Evolutionary conservation across 2,329 filamentous ascomycete species (phyloP), one percentile per base, ranked within the genome.

Genomic region (Curvularia hawaiiensis): DNA sequence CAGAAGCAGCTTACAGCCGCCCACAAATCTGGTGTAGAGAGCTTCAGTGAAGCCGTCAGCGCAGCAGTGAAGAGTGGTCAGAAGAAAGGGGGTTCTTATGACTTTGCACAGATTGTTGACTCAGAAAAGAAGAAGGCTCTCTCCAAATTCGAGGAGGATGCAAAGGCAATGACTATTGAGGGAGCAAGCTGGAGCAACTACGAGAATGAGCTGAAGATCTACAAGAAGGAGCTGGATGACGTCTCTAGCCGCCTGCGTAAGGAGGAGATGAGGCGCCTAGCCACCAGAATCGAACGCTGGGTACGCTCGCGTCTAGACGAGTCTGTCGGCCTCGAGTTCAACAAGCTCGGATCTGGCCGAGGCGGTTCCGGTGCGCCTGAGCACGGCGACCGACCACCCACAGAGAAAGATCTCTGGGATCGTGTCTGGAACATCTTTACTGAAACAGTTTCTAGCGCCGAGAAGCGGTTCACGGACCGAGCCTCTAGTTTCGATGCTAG

Each of bases 401-500:
- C 84, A 0, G 94, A 98, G 76, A 92, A 90, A 74, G 90, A 92
- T 54, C 87, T 99, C 16, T 99, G 96, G 95, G 95, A 99, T 74
- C 88, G 94, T 39, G 90, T 99, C 70, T 99, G 95, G 95, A 85
- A 79, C 31, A 85, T 92, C 35, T 99, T 99, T 71, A 88, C 86
- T 7, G 85, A 87, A 12, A 90, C 93, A 9, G 92, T 98, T 18
- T 84, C 86, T 52, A 91, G 97, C 72, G 94, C 95, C 11, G 92
- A 97, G 76, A 83, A 82, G 28, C 86, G 92, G 54, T 98, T 98
- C 77, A 86, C 89, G 0, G 92, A 96, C 64, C 87, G 94, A 58
- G 94, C 95, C 54, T 90, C 89, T 78, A 96, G 92, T 80, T 97
- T 98, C 66, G 92, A 98, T 75, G 95, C 95, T 45, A 96, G 88